These are phyloP conservation scores for Zopfia rhizophila DNA, from an alignment of 2,329 filamentous ascomycete genomes.

Conservation along the genomic window DNA sequence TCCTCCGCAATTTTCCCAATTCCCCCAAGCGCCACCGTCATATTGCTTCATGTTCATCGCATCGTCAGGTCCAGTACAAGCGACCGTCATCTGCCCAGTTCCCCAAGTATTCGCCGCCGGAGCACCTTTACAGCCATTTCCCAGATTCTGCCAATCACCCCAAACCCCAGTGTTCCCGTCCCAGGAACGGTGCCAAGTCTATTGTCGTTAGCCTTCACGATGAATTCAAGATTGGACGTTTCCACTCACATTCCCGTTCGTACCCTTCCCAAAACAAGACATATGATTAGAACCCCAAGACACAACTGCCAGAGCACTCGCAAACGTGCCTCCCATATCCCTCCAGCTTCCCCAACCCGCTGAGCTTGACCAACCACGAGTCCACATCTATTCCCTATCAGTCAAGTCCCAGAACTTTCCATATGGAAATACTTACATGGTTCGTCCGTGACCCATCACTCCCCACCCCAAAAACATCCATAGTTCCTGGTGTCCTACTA, in stretches of 20 bases:
- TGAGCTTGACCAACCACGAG: conserved; percentile 2
- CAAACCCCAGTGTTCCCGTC: conserved; percentile 4
- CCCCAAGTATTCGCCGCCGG: conserved; percentile 2
- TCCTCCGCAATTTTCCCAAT: conserved; percentile 8
- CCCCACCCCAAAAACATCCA: conserved; percentile 8
- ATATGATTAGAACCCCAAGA: conserved; percentile 1
- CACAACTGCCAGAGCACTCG: background rate
- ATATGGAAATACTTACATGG: no score
- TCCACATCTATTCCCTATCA: background rate
- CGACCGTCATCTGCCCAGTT: conserved; percentile 2
- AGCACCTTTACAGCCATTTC: background rate
- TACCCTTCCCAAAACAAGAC: conserved; percentile 4
- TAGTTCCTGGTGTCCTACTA: background rate
- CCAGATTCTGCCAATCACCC: conserved; percentile 10
- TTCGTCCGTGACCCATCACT: no score
- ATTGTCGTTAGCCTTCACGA: background rate
- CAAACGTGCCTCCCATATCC: conserved; percentile 10
- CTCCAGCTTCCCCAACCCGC: no score
- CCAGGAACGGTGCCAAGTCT: conserved; percentile 9
- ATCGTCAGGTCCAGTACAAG: conserved; percentile 1
- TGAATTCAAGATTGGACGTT: background rate
- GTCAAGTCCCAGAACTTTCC: no score
- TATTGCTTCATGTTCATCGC: conserved; percentile 2
- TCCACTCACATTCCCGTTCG: conserved; percentile 1
- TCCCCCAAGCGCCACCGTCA: conserved; percentile 1